Conservation (phyloP, 1,284 basidiomycete species). For the Heterobasidion annosum region DNA sequence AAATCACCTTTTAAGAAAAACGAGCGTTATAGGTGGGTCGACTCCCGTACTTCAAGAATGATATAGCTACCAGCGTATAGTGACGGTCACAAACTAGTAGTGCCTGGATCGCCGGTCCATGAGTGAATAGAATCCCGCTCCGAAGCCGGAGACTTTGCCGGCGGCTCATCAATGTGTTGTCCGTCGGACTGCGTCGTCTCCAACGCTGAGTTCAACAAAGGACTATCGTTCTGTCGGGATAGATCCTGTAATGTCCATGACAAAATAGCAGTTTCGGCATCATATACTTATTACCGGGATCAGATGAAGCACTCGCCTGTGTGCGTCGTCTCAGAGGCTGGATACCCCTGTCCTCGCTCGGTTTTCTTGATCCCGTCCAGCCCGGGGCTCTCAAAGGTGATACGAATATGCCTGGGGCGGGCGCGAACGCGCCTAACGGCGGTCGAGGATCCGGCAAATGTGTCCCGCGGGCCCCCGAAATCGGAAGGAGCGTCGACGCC, state of each 20-base stretch:
- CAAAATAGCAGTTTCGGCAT: no score
- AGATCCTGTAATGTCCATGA: no score
- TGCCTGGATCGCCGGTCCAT: not conserved
- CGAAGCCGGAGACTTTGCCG: not conserved
- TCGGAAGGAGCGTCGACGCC: not conserved
- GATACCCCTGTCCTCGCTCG: not conserved
- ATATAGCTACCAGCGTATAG: not conserved
- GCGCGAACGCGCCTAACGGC: constrained; percentile 22
- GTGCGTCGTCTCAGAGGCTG: not conserved
- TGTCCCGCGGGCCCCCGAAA: not conserved
- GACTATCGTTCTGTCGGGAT: not conserved
- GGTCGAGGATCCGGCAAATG: not conserved
- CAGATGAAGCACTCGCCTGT: not conserved
- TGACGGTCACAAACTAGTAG: not conserved
- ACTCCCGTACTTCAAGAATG: not conserved
- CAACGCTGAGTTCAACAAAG: not conserved
- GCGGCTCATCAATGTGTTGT: not conserved
- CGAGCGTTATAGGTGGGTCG: not conserved
- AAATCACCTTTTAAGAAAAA: no score
- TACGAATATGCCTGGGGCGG: constrained; percentile 34
- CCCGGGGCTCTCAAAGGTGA: constrained; percentile 30
- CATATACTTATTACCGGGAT: no score
- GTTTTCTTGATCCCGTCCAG: not conserved
- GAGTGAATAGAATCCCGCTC: not conserved
- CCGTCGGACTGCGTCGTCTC: not conserved